Evolutionary conservation across 129 eudicot genomes (phyloP).

Genomic region (Silybum marianum): DNA sequence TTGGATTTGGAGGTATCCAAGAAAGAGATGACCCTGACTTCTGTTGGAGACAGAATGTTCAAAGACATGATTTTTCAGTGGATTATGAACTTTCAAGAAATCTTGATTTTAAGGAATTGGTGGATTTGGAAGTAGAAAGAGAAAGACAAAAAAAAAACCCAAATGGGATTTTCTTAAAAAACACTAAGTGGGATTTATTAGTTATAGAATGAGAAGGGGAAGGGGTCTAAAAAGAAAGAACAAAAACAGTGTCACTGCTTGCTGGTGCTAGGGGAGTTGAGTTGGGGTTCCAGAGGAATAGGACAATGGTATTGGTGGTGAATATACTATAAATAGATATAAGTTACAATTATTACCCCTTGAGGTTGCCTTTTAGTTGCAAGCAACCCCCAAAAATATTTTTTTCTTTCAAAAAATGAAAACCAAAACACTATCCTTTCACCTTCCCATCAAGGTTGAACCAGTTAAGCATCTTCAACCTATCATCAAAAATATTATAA

Average conservation of each 20-base stretch:
- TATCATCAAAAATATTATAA: too few relatives aligned
- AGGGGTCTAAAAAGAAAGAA: not conserved
- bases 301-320: not conserved
- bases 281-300: conserved; percentile 2
- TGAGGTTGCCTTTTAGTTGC: conserved; percentile 15
- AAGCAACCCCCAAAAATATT: not conserved
- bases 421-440: not conserved
- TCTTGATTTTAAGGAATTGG: conserved; percentile 1
- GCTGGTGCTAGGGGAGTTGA: conserved; percentile 7
- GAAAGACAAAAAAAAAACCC: conserved; percentile 9
- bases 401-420: not conserved
- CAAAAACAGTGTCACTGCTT: not conserved
- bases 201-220: not conserved
- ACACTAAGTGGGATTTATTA: not conserved
- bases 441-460: not conserved
- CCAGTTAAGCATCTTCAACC: too few relatives aligned
- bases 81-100: conserved; percentile 17
- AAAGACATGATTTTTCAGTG: conserved; percentile 58
- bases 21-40: conserved; percentile 64
- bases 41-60: conserved; percentile 67
- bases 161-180: not conserved
- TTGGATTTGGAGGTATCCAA: conserved; percentile 61
- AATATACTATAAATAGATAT: conserved; percentile 14
- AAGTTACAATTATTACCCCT: conserved; percentile 27
- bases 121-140: not conserved